Percentiles rank a stretch among this genome's conserved stretches.
phyloP scores from a whole-genome alignment of 495 filamentous ascomycete genomes.

The Podospora anserina region DNA sequence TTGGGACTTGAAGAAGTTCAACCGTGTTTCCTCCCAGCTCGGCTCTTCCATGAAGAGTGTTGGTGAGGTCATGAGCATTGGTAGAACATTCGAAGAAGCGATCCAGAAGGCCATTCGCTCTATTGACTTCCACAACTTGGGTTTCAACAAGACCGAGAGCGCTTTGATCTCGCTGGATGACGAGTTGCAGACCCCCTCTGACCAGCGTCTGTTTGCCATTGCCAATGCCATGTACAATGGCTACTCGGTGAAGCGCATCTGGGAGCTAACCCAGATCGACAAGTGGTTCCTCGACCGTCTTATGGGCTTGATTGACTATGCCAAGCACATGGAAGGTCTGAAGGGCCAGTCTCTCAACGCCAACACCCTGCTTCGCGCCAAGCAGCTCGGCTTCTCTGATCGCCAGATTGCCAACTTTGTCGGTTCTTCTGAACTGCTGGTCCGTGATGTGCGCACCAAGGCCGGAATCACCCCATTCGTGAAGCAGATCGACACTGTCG shows the following conservation, averaged over 20 bases:
- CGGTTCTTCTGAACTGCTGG: constrained; percentile 85
- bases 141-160: constrained; percentile 77
- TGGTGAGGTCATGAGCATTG: constrained; percentile 98
- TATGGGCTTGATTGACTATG: constrained; percentile 86
- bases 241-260: constrained; percentile 92
- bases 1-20: constrained; percentile 99
- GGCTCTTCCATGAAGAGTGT: constrained; percentile 99
- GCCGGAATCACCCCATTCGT: constrained; percentile 82
- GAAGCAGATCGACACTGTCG: constrained; percentile 98
- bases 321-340: constrained; percentile 68
- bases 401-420: constrained; percentile 90
- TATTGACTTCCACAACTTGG: constrained; percentile 91
- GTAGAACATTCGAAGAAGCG: constrained; percentile 93
- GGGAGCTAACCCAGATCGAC: constrained; percentile 96
- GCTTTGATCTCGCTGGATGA: constrained; percentile 94
- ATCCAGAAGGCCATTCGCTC: constrained; percentile 97
- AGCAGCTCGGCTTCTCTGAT: constrained; percentile 92
- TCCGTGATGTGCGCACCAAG: constrained; percentile 76
- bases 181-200: constrained; percentile 94
- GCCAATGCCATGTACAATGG: constrained; percentile 95
- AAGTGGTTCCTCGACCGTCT: constrained; percentile 94
- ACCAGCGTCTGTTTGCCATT: constrained; percentile 95
- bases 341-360: constrained; percentile 57
- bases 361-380: constrained; percentile 70
- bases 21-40: constrained; percentile 87